phyloP scores from a whole-genome alignment of 169 alveolate genomes.

The Eimeria falciformis region DNA sequence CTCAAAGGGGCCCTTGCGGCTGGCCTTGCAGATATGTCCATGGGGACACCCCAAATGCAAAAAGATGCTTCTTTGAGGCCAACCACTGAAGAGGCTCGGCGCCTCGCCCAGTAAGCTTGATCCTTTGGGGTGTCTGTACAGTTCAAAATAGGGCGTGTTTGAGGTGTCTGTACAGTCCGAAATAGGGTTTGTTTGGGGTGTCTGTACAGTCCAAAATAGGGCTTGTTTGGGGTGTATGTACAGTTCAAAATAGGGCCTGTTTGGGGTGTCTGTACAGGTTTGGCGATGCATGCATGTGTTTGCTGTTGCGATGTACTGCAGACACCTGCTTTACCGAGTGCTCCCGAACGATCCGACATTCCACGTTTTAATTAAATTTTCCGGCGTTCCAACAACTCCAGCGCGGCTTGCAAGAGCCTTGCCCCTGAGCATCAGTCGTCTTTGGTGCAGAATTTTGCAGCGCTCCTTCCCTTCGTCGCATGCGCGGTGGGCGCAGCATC shows the following conservation, averaged over 20 bases:
- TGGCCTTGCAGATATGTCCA: too few relatives aligned
- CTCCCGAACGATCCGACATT: conserved; percentile 7
- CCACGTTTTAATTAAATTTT: neutral
- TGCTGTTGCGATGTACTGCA: too few relatives aligned
- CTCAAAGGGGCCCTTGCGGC: neutral
- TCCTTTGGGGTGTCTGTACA: too few relatives aligned
- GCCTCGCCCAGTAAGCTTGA: neutral
- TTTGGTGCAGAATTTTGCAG: neutral
- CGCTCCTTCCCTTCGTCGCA: neutral
- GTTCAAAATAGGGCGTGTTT: too few relatives aligned
- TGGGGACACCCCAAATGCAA: too few relatives aligned
- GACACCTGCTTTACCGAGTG: conserved; percentile 16
- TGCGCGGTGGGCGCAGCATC: neutral
- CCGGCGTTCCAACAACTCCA: neutral
- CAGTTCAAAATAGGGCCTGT: neutral
- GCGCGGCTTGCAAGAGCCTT: neutral
- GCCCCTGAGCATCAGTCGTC: neutral
- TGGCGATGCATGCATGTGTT: too few relatives aligned
- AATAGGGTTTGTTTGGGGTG: too few relatives aligned
- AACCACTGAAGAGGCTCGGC: conserved; percentile 48
- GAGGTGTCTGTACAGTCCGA: too few relatives aligned
- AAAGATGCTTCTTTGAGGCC: neutral
- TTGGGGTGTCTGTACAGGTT: conserved; percentile 1
- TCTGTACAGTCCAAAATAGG: too few relatives aligned
- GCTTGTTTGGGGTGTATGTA: too few relatives aligned